Evolutionary conservation across 208 protist genomes (phyloP), one percentile per base, ranked within the genome.

Genomic region (Trypanosomatidae sp.): DNA sequence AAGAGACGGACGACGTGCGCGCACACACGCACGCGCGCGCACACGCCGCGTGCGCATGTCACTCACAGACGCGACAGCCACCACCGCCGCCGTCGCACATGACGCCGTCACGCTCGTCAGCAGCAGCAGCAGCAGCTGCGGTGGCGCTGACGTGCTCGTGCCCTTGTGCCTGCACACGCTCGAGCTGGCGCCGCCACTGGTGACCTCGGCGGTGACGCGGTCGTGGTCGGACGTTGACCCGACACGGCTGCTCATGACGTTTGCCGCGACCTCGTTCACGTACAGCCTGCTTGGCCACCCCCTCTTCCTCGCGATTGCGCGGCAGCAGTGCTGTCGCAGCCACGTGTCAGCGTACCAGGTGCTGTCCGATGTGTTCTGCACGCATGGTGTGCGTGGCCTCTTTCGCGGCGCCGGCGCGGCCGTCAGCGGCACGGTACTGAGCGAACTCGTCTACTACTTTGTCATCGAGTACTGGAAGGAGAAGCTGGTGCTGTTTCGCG

Each of bases 161-260:
- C 57, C 57, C 18, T 35, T 41, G 18, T 33, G 53, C 27, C 45
- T 53, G 38, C 53, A 53, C 18, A 53, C 51, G 0, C 25, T 57
- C 16, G 63, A 65, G 37, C 20, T 54, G 37, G 25, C 43, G n/a
- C 48, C 57, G 15, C 40, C 54, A 0, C n/a, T n/a, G n/a, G 15
- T 44, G 53, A 81, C 61, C n/a, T 81, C 71, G 1, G 79, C 79
- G 4, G 74, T 88, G 21, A 88, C 70, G 39, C 67, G 80, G 10
- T 78, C 70, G 0, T 89, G 80, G 75, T 85, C 80, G 0, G 71
- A 89, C 41, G 71, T 89, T 8, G 66, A 89, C 48, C 68, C 48
- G 8, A 35, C 59, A 26, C 63, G 61, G 50, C 50, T 89, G 20
- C 68, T 89, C 53, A 43, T 58, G 40, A 83, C 75, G 22, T 82